Evolutionary conservation across 257 asterid genomes (phyloP), one percentile per base, ranked within the genome.

Genomic region (Petrea volubilis): DNA sequence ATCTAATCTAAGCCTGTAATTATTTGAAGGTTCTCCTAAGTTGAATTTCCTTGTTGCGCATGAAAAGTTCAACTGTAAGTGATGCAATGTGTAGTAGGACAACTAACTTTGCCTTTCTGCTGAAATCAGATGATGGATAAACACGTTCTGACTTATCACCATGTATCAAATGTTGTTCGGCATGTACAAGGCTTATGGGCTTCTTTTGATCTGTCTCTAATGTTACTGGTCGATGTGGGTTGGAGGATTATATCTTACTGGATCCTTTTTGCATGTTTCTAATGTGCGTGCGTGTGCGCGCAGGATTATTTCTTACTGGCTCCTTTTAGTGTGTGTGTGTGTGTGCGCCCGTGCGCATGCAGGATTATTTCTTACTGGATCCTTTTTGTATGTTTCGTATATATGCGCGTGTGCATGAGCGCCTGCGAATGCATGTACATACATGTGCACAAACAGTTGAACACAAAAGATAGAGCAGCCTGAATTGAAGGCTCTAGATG

Each of bases 1-100:
- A 41, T 27, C 62, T 64, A 29, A 43, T 70, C 59, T 29, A 23
- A 56, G 52, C 36, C 49, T 80, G 81, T 79, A 77, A 70, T 31
- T 62, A 67, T 52, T 33, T 61, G 44, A 23, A 27, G 24, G 20
- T 60, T 74, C 62, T 36, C 58, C 41, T 11, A 31, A 58, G 64
- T 41, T 38, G 47, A 53, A 15, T 38, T 79, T 24, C 57, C 27
- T 65, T 12, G 38, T 29, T 52, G 58, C 24, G 29, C 41, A 4
- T 64, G 72, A 49, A 46, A 60, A 9, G 29, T 52, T 65, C 52
- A 40, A 36, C 52, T 31, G 78, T 60, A 68, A 46, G n/a, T n/a
- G 47, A 44, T 70, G 18, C 34, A 23, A 28, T 33, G 7, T 25
- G 55, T 31, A 29, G 72, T 71, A 64, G 71, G 53, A 66, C 28